Evolutionary conservation across 179 eudicot species (phyloP).

Genomic region (Actinidia polygama): DNA sequence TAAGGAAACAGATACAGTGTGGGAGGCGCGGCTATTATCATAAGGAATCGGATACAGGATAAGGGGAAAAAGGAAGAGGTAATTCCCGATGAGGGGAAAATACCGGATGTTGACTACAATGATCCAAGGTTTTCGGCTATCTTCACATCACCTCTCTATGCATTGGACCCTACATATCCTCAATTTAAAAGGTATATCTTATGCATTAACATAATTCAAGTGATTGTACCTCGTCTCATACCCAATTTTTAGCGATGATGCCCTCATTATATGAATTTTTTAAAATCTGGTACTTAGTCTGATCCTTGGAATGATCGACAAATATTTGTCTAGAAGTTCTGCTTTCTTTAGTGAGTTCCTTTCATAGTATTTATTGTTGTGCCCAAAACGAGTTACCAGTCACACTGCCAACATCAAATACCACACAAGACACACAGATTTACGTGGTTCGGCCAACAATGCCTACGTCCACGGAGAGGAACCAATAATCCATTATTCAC

Average conservation of each 20-base stretch:
- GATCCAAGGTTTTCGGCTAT: slow-evolving; percentile 82
- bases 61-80: slow-evolving; percentile 75
- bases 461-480: no score
- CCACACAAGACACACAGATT: no score
- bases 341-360: neutral
- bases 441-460: no score
- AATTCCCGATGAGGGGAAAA: slow-evolving; percentile 57
- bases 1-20: slow-evolving; percentile 72
- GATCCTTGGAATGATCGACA: neutral
- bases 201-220: no score
- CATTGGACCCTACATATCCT: slow-evolving; percentile 96
- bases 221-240: no score
- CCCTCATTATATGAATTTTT: neutral
- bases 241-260: neutral
- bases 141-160: slow-evolving; percentile 61
- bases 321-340: neutral
- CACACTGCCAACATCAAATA: no score
- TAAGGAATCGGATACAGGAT: no score
- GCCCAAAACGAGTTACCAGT: no score
- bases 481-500: no score
- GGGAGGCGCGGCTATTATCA: slow-evolving; percentile 86
- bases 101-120: slow-evolving; percentile 61
- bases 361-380: neutral
- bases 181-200: slow-evolving; percentile 77
- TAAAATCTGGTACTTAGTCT: no score